These are phyloP conservation scores for Aaosphaeria pasadenensis DNA, from an alignment of 2,329 filamentous ascomycete genomes.

Conservation along the genomic window DNA sequence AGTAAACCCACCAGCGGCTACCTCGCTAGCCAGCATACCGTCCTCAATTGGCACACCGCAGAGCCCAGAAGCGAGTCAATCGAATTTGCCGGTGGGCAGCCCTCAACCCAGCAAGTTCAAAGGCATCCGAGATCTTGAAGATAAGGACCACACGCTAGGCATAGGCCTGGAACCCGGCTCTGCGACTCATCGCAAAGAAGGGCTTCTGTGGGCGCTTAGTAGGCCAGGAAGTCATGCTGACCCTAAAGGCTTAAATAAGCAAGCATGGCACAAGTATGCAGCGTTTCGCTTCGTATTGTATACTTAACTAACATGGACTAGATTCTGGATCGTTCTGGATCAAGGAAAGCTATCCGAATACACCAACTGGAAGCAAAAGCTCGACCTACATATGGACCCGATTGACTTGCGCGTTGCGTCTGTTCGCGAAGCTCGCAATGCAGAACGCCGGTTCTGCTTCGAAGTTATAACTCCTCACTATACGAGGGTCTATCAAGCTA, in stretches of 20 bases:
- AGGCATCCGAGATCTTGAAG: slow-evolving; percentile 88
- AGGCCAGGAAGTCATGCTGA: slow-evolving; percentile 92
- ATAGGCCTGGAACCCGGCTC: slow-evolving; percentile 48
- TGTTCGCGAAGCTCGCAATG: slow-evolving; percentile 90
- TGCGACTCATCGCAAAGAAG: slow-evolving; percentile 80
- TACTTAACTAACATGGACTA: slow-evolving; percentile 41
- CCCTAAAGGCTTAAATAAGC: slow-evolving; percentile 91
- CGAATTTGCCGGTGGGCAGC: slow-evolving; percentile 19
- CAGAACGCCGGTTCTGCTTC: slow-evolving; percentile 93
- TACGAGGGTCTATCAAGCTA: slow-evolving; percentile 95
- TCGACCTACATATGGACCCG: slow-evolving; percentile 96
- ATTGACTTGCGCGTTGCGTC: slow-evolving; percentile 97
- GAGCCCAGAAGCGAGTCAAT: slow-evolving; percentile 26
- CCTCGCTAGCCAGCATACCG: slow-evolving; percentile 21
- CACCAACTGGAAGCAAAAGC: slow-evolving; percentile 97
- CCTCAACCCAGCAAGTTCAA: slow-evolving; percentile 66
- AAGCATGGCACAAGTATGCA: slow-evolving; percentile 96
- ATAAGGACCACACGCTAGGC: slow-evolving; percentile 58
- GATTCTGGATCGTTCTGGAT: slow-evolving; percentile 98
- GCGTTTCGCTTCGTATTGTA: neutral
- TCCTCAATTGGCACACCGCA: slow-evolving; percentile 23
- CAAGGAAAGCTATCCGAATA: slow-evolving; percentile 97
- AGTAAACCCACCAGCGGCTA: slow-evolving; percentile 24
- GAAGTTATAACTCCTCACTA: slow-evolving; percentile 97
- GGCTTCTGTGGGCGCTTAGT: slow-evolving; percentile 90